These are phyloP conservation scores for Spathaspora girioi DNA, from an alignment of 805 yeast genomes.

Conservation along the genomic window DNA sequence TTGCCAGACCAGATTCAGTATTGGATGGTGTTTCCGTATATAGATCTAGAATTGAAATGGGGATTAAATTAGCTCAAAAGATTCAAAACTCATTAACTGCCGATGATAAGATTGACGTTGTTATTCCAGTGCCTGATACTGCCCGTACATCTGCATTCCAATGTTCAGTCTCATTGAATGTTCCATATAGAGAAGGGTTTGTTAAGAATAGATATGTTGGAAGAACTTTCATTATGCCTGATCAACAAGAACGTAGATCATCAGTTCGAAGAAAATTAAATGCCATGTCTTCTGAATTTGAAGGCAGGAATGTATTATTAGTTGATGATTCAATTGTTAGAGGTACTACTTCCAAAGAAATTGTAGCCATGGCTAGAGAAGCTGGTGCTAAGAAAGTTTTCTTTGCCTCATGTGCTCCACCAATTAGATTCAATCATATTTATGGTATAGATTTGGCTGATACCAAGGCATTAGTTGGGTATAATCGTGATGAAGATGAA, in stretches of 20 bases:
- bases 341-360: slow-evolving; percentile 96
- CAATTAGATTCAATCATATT: slow-evolving; percentile 93
- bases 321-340: slow-evolving; percentile 98
- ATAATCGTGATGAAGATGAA: slow-evolving; percentile 67
- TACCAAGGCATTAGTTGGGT: slow-evolving; percentile 89
- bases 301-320: slow-evolving; percentile 76
- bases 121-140: slow-evolving; percentile 97
- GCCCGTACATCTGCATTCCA: slow-evolving; percentile 94
- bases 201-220: slow-evolving; percentile 97
- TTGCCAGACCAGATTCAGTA: slow-evolving; percentile 96
- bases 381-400: slow-evolving; percentile 96
- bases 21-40: slow-evolving; percentile 96
- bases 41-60: slow-evolving; percentile 91
- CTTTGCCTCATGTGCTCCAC: slow-evolving; percentile 97
- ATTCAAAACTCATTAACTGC: slow-evolving; percentile 43
- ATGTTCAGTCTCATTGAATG: slow-evolving; percentile 74
- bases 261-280: slow-evolving; percentile 92
- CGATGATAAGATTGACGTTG: slow-evolving; percentile 77
- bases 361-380: slow-evolving; percentile 96
- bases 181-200: slow-evolving; percentile 95
- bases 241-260: slow-evolving; percentile 89
- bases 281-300: slow-evolving; percentile 93
- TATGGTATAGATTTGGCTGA: slow-evolving; percentile 98
- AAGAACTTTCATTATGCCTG: slow-evolving; percentile 97
- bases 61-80: slow-evolving; percentile 77